Conservation (phyloP, 257 asterid species). For the Nyctanthes arbortristis region DNA sequence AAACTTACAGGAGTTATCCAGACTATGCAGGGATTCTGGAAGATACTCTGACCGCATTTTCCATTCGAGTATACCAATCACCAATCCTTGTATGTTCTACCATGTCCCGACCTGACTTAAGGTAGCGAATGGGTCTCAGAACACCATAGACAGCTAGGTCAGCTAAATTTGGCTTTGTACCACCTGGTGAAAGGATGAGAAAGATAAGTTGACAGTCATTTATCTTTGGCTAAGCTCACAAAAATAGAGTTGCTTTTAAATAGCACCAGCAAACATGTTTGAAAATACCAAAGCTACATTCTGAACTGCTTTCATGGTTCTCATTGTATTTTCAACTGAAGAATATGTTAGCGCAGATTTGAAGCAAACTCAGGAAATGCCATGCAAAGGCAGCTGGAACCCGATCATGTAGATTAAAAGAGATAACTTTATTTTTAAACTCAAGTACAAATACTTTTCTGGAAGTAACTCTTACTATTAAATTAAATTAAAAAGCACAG, state of each 20-base stretch:
- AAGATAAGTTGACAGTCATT: constrained; percentile 17
- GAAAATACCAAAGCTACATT: no score
- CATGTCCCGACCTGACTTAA: constrained; percentile 87
- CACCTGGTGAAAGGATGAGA: constrained; percentile 53
- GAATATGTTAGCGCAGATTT: no score
- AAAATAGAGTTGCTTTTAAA: not conserved
- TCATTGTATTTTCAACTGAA: no score
- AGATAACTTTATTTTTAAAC: no score
- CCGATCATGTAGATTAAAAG: no score
- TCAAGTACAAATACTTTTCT: no score
- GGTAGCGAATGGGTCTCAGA: constrained; percentile 86
- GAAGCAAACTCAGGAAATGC: no score
- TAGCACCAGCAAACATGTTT: not conserved
- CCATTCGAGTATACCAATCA: constrained; percentile 89
- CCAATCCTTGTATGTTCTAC: constrained; percentile 86
- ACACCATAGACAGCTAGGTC: constrained; percentile 94
- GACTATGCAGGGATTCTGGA: constrained; percentile 49
- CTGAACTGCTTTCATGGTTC: no score
- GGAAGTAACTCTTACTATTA: not conserved
- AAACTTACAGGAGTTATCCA: not conserved
- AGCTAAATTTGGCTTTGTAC: constrained; percentile 77
- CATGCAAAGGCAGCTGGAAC: no score
- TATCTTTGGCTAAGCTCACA: not conserved
- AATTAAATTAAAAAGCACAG: no score
- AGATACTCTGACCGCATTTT: constrained; percentile 62